phyloP scores from a whole-genome alignment of 2,329 filamentous ascomycete genomes.

The Alternaria rosae region DNA sequence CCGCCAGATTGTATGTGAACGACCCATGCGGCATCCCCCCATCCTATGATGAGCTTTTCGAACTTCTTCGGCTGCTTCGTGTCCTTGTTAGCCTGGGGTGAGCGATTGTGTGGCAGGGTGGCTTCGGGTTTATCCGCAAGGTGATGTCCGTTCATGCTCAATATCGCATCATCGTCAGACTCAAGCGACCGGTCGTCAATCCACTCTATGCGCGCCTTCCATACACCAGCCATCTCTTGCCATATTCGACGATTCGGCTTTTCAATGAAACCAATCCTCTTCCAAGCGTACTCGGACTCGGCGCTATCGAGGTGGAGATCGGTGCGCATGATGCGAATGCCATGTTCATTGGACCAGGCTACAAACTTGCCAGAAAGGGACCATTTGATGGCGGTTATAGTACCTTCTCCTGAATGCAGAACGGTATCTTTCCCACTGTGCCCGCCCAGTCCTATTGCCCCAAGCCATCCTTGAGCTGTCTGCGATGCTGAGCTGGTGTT shows the following conservation, averaged over 20 bases:
- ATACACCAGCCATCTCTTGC: slow-evolving; percentile 96
- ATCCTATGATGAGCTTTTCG: slow-evolving; percentile 89
- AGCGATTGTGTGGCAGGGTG: slow-evolving; percentile 54
- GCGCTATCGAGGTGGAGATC: slow-evolving; percentile 79
- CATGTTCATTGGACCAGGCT: slow-evolving; percentile 94
- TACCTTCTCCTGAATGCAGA: slow-evolving; percentile 89
- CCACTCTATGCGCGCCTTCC: slow-evolving; percentile 94
- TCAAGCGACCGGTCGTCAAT: slow-evolving; percentile 85
- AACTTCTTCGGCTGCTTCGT: slow-evolving; percentile 44
- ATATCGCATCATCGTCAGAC: slow-evolving; percentile 66
- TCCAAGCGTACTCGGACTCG: slow-evolving; percentile 88
- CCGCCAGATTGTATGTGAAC: slow-evolving; percentile 85
- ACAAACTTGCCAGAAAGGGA: slow-evolving; percentile 91
- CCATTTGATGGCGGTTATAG: slow-evolving; percentile 92
- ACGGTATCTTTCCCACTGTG: slow-evolving; percentile 85
- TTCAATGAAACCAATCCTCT: slow-evolving; percentile 89
- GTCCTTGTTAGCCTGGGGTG: slow-evolving; percentile 50
- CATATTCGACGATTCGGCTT: slow-evolving; percentile 85
- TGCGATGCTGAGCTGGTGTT: slow-evolving; percentile 88
- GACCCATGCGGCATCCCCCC: slow-evolving; percentile 96
- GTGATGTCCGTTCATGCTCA: slow-evolving; percentile 45
- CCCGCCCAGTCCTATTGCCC: slow-evolving; percentile 80
- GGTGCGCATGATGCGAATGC: slow-evolving; percentile 96
- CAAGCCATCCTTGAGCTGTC: slow-evolving; percentile 88
- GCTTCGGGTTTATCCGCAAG: slow-evolving; percentile 43